Conservation (phyloP, 2,329 filamentous ascomycete species). For the Polytolypa hystricis region DNA sequence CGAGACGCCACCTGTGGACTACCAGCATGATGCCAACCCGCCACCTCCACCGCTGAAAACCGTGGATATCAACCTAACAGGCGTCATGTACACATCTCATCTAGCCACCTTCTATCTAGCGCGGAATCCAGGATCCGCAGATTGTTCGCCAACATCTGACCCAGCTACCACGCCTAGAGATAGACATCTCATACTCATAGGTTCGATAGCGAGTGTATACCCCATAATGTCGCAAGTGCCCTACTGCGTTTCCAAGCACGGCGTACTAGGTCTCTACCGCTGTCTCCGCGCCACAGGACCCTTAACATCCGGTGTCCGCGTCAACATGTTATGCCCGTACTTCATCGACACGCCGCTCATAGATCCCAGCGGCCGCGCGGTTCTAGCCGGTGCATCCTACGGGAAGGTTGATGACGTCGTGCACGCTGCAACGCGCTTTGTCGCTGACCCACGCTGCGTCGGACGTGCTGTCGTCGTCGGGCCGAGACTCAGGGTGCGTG, state of each 20-base stretch:
- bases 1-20: conserved; percentile 33
- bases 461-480: conserved; percentile 50
- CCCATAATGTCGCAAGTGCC: conserved; percentile 35
- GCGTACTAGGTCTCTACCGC: conserved; percentile 53
- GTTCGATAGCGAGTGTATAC: conserved; percentile 47
- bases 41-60: conserved; percentile 42
- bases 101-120: conserved; percentile 51
- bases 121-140: conserved; percentile 36
- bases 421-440: conserved; percentile 51
- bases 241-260: conserved; percentile 56
- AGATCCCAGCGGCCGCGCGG: conserved; percentile 32
- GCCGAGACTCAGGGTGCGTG: conserved; percentile 40
- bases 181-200: conserved; percentile 51
- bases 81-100: conserved; percentile 54
- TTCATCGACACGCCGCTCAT: conserved; percentile 55
- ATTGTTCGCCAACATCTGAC: conserved; percentile 21
- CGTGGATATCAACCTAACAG: conserved; percentile 52
- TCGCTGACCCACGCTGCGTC: conserved; percentile 46
- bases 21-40: conserved; percentile 27
- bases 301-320: conserved; percentile 42
- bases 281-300: conserved; percentile 41
- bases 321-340: conserved; percentile 58
- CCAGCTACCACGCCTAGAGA: conserved; percentile 33
- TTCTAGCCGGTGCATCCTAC: conserved; percentile 47
- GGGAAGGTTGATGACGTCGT: conserved; percentile 50